A percentile compares a stretch with the other conserved stretches of the same genome.
Conservation (phyloP, 805 yeast genomes). For the Yamadazyma insecticola region DNA sequence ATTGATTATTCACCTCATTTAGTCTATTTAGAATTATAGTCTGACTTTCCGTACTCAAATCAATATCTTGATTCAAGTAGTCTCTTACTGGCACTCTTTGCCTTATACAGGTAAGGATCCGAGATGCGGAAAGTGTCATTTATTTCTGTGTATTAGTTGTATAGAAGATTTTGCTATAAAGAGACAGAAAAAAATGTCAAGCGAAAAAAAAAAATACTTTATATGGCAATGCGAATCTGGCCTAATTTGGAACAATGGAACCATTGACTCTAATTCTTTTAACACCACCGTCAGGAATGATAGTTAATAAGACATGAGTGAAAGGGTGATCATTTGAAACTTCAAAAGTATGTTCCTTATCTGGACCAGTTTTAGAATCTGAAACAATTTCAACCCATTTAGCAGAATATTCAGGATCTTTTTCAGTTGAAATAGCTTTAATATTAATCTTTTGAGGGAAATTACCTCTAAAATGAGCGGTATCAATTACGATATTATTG, state of each 20-base stretch:
- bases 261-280: constrained; percentile 88
- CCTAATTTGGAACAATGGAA: constrained; percentile 21
- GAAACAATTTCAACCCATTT: constrained; percentile 65
- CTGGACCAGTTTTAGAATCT: constrained; percentile 75
- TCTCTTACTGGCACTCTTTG: no score
- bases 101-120: no score
- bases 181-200: no score
- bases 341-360: constrained; percentile 64
- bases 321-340: constrained; percentile 27
- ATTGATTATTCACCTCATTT: no score
- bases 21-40: no score
- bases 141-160: no score
- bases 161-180: no score
- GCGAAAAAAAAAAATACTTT: no score
- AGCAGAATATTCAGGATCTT: constrained; percentile 40
- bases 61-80: no score
- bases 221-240: no score
- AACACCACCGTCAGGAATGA: constrained; percentile 96
- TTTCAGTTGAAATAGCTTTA: constrained; percentile 48
- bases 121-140: no score
- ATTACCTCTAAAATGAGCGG: constrained; percentile 93
- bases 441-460: constrained; percentile 78
- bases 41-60: no score
- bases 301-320: constrained; percentile 73
- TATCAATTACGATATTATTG: constrained; percentile 67